phyloP scores from a whole-genome alignment of 257 asterid genomes.

The Lantana camara region DNA sequence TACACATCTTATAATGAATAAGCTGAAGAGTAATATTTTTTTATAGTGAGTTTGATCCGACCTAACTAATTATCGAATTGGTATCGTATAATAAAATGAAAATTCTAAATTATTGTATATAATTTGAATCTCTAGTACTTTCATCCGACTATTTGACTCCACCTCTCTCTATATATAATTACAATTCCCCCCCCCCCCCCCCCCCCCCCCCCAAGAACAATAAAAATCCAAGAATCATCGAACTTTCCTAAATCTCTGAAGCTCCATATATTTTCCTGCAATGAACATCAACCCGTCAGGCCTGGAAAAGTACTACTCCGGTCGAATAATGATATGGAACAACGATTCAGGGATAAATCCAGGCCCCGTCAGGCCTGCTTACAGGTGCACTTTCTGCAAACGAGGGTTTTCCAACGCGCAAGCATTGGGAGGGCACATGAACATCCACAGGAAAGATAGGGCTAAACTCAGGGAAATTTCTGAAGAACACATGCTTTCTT shows the following conservation, averaged over 20 bases:
- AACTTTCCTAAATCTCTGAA: neutral
- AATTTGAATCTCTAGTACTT: too few species aligned
- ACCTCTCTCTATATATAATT: constrained; percentile 11
- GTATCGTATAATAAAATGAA: too few species aligned
- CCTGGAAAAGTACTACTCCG: constrained; percentile 11
- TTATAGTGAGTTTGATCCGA: too few species aligned
- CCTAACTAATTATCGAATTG: too few species aligned
- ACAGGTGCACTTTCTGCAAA: constrained; percentile 59
- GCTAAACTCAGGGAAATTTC: constrained; percentile 53
- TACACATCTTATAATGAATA: too few species aligned
- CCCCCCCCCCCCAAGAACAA: too few species aligned
- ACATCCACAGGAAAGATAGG: constrained; percentile 70
- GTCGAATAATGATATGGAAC: constrained; percentile 9
- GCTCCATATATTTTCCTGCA: neutral
- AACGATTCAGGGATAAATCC: constrained; percentile 2
- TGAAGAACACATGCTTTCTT: constrained; percentile 26
- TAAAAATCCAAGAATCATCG: neutral
- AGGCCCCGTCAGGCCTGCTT: constrained; percentile 31
- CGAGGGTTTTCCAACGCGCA: constrained; percentile 68
- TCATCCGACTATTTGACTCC: constrained; percentile 37
- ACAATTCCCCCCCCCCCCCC: neutral
- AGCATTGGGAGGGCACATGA: constrained; percentile 84
- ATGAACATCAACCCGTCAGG: constrained; percentile 37
- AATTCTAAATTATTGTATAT: too few species aligned
- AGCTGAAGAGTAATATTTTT: too few species aligned